Evolutionary conservation across 2,329 filamentous ascomycete genomes (phyloP), one percentile per base, ranked within the genome.

Genomic region (Penicillium sp.): DNA sequence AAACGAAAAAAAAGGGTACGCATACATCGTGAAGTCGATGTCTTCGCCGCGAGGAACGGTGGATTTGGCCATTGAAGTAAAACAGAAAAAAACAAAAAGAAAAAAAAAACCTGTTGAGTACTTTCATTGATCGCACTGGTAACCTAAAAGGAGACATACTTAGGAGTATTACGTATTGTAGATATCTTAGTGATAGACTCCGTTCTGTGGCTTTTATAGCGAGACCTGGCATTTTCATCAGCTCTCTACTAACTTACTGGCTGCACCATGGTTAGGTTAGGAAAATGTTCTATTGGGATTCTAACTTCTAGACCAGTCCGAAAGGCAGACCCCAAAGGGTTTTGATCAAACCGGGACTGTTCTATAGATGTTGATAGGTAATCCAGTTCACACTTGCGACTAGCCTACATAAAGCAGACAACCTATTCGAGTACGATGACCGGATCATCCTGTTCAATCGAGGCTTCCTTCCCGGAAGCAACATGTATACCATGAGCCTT

Each of bases 401-500:
- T 21, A 23, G 35, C 13, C 5, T 48, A 33, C 8, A 8, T 6
- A 17, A 23, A 33, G 2, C 10, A 25, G 2, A 41, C 37, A 2
- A 41, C 3, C 54, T 58, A 62, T 12, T 62, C 58, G 17, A 64
- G 48, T 31, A 41, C 31, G 49, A 64, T 58, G 23, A 51, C 27
- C 10, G 41, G 23, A 10, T 38, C 35, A 13, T 40, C 49, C 25
- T 42, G 53, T 40, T 49, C 50, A 19, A 45, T 46, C 29, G 48
- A 54, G 25, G 33, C 6, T 6, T 60, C 57, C 12, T 42, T 38
- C 33, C 56, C 57, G 21, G 42, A 40, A 17, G 48, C 38, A 27
- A 29, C 33, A 50, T 69, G 67, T 4, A 59, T 55, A 15, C 67
- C 66, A 62, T 76, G 74, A 46, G 71, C 64, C 9, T 62, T 69